Evolutionary conservation across 495 filamentous ascomycete species (phyloP), one percentile per base, ranked within the genome.

Genomic region (Terfezia claveryi): DNA sequence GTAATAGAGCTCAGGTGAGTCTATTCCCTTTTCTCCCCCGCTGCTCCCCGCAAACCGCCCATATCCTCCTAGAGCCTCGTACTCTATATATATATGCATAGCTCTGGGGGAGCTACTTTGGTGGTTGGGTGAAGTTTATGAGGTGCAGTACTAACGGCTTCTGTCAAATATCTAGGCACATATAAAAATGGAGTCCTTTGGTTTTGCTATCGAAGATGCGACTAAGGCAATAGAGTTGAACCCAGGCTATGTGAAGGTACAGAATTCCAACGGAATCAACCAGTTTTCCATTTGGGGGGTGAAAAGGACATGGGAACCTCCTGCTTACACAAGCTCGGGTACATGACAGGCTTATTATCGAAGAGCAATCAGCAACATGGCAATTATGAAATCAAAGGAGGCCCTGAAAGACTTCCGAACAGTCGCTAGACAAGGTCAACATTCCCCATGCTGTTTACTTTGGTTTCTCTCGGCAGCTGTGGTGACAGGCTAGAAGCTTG

Each of bases 141-240:
- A 32, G 27, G 27, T 32, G 27, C 27, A 5, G 27, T 4, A 32
- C 27, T 32, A 32, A 32, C 7, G 27, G 27, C 27, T 32, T 32
- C 27, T 32, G 27, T 32, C 27, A 32, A 5, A 4, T 32, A 37
- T 51, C 36, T 66, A 94, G 85, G 83, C 85, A 54, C 77, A 99
- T 66, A 87, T 95, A 67, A 96, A 95, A 73, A 79, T 88, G 53
- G 91, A 99, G 70, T 75, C 88, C 27, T 94, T 87, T 68, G 91
- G 91, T 12, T 87, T 85, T 68, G 87, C 91, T 10, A 82, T 95
- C 58, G 73, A 81, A 23, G 91, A 99, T 70, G 92, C 91, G 27
- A 82, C 83, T n/a, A 87, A 84, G 68, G 89, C 92, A 17, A 80
- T 95, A 62, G 87, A 94, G 64, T 72, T 96, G 51, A 85, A 96